Evolutionary conservation across 2,329 filamentous ascomycete species (phyloP), one percentile per base, ranked within the genome.

Genomic region (Stylonectria norvegica): DNA sequence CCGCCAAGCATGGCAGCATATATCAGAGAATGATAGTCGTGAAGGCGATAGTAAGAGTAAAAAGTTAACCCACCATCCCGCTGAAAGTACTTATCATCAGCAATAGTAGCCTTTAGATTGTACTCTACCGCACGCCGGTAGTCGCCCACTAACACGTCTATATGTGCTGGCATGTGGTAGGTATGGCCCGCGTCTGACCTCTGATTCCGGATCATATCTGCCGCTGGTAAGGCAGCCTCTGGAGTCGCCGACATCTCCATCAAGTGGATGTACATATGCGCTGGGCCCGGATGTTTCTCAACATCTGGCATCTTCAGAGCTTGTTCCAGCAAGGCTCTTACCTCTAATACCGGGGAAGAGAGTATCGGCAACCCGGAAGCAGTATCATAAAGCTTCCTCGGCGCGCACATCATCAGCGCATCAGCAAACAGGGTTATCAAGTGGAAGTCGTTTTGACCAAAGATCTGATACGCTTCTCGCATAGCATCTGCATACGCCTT

Each of bases 1-100:
- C 80, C 85, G 0, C 80, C 77, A 48, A 88, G 82, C 82, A 88
- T 85, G 27, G 83, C 82, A 2, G 80, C 81, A 54, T 87, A 88
- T 33, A 86, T 75, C 4, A 77, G 71, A 43, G 84, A 86, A 56
- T 87, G 83, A 49, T 79, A 80, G 51, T 87, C 69, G 58, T 89
- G 85, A 38, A 75, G 73, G 4, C 83, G 74, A 56, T 88, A 89
- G 11, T 86, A 70, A 0, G 78, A 80, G 60, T 88, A 88, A 59
- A 88, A 87, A 55, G 83, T 83, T 40, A 75, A 58, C 0, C 75
- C 65, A 0, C 82, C 80, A 9, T 71, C 65, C 4, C 68, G 63
- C 0, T 64, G 62, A 5, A 84, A 66, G 53, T 75, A 86, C 43
- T 75, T 77, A 38, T 83, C 74, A 56, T 88, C 83, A 2, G 81